Conservation (phyloP, 305 asterid genomes). For the Solanum hybrid region DNA sequence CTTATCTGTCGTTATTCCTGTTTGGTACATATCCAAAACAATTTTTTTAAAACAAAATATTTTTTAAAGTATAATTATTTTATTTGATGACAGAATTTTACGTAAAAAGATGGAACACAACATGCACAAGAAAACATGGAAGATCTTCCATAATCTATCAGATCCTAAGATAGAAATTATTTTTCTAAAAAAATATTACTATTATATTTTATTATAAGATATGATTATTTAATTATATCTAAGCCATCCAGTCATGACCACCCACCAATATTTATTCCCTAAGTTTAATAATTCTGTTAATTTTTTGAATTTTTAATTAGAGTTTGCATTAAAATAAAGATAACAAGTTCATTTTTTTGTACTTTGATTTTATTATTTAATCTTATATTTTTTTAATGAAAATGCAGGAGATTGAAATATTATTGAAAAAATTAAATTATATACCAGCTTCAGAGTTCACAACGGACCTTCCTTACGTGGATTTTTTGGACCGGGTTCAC, state of each 20-base stretch:
- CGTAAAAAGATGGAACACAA: constrained; percentile 19
- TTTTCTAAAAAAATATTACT: neutral
- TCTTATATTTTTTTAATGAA: neutral
- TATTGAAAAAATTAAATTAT: constrained; percentile 36
- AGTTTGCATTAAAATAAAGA: constrained; percentile 5
- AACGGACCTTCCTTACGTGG: constrained; percentile 61
- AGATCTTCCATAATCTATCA: constrained; percentile 31
- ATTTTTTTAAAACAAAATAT: neutral
- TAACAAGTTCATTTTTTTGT: neutral
- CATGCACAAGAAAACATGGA: constrained; percentile 29
- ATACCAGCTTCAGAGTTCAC: constrained; percentile 54
- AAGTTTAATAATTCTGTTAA: neutral
- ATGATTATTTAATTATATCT: neutral
- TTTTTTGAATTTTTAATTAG: neutral
- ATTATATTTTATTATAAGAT: neutral
- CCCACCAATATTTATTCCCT: constrained; percentile 14
- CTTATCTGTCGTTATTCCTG: constrained; percentile 17
- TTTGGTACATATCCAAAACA: constrained; percentile 6
- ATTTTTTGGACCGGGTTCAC: constrained; percentile 80
- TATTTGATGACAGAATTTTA: constrained; percentile 13
- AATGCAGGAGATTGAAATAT: constrained; percentile 46
- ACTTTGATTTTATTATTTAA: neutral
- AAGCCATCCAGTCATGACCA: constrained; percentile 12
- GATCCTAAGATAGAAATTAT: constrained; percentile 11
- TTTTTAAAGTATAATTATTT: neutral